Conservation (phyloP, 345 rosid genomes). For the Mallotus nudiflorus region DNA sequence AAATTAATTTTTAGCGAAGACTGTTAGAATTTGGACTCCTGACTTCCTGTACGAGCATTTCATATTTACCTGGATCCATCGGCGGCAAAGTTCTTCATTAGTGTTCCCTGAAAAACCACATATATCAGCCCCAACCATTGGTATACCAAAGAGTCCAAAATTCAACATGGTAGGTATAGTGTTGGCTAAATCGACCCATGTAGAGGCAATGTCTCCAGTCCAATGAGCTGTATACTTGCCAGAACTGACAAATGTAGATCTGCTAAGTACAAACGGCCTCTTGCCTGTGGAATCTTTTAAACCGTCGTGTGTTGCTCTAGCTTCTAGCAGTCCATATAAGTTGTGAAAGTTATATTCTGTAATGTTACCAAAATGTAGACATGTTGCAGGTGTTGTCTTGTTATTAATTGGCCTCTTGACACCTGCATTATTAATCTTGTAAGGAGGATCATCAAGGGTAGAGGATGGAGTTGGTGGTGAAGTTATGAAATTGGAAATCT, state of each 20-base stretch:
- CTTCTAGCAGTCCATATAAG: conserved; percentile 61
- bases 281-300: conserved; percentile 42
- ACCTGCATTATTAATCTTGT: conserved; percentile 56
- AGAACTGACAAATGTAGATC: conserved; percentile 71
- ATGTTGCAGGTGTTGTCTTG: conserved; percentile 49
- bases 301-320: conserved; percentile 57
- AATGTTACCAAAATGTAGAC: conserved; percentile 51
- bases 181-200: conserved; percentile 60
- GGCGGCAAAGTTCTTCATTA: conserved; percentile 62
- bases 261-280: conserved; percentile 62
- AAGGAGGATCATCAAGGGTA: conserved; percentile 60
- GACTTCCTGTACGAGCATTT: no score
- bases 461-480: conserved; percentile 39
- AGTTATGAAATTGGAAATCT: conserved; percentile 59
- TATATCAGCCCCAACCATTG: conserved; percentile 82
- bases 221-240: conserved; percentile 77
- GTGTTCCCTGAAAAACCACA: conserved; percentile 59
- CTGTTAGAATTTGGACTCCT: no score
- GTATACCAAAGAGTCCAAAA: conserved; percentile 70
- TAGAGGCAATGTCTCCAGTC: conserved; percentile 74
- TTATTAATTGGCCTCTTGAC: conserved; percentile 25
- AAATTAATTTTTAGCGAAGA: no score
- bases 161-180: conserved; percentile 56
- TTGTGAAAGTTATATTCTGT: conserved; percentile 67
- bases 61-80: conserved; percentile 65